Evolutionary conservation across 345 rosid genomes (phyloP).

Genomic region (Angophora floribunda): DNA sequence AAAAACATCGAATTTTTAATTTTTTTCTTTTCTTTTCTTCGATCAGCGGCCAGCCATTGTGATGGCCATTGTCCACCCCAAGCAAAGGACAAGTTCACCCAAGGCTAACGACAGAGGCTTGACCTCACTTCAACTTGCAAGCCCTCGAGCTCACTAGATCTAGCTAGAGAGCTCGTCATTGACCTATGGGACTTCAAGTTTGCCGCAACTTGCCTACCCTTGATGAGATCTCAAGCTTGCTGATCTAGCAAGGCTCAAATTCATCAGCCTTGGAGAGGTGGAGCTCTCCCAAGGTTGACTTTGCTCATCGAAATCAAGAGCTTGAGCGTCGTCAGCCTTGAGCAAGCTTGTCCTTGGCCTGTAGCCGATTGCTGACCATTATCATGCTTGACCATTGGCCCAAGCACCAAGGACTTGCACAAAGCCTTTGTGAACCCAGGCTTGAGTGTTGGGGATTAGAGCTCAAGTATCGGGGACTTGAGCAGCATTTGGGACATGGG

Average conservation of each 20-base stretch:
- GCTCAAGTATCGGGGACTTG: rapidly evolving
- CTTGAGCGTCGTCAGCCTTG: no score
- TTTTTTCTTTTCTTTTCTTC: no score
- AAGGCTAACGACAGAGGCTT: rapidly evolving
- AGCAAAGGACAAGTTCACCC: no score
- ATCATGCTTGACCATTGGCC: rapidly evolving
- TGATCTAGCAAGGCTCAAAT: no score
- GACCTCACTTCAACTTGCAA: not conserved
- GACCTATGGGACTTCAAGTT: no score
- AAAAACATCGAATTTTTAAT: rapidly evolving
- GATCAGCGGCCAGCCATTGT: rapidly evolving
- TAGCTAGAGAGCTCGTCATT: no score
- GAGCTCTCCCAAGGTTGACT: no score
- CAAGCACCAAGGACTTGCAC: rapidly evolving
- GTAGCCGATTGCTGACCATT: rapidly evolving
- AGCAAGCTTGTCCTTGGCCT: no score
- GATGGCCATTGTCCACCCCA: rapidly evolving
- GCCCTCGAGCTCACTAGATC: not conserved
- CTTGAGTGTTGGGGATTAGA: not conserved
- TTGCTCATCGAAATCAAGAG: no score
- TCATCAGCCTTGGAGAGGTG: no score
- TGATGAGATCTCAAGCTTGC: not conserved
- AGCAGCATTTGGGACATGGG: no score
- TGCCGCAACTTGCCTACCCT: no score
- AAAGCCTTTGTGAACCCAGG: not conserved